These are phyloP conservation scores for Fusarium torulosum DNA, from an alignment of 2,329 filamentous ascomycete species.

Conservation along the genomic window DNA sequence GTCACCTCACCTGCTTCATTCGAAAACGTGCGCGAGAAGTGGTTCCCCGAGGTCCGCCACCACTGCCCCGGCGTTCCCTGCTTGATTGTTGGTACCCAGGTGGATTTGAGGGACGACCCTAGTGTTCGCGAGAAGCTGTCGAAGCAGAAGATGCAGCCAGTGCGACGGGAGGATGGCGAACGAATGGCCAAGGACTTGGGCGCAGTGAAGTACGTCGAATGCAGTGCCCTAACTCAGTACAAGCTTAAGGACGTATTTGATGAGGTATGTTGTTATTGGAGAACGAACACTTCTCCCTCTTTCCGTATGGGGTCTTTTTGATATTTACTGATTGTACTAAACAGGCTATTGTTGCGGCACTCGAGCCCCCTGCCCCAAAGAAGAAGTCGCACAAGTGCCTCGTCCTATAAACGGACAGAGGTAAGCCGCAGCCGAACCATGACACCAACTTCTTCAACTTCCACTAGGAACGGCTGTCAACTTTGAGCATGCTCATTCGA, in stretches of 20 bases:
- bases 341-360: conserved; percentile 94
- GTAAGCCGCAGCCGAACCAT: conserved; percentile 21
- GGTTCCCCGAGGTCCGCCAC: conserved; percentile 98
- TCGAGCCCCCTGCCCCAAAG: conserved; percentile 88
- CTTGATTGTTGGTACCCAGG: conserved; percentile 97
- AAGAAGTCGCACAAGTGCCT: conserved; percentile 79
- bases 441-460: conserved; percentile 25
- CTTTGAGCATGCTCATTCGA: conserved; percentile 29
- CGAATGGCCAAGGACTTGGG: conserved; percentile 97
- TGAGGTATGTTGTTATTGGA: conserved; percentile 73
- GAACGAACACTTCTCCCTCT: not conserved
- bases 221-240: conserved; percentile 96
- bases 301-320: not conserved
- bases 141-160: conserved; percentile 96
- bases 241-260: conserved; percentile 99
- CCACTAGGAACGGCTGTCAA: conserved; percentile 32
- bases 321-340: conserved; percentile 31
- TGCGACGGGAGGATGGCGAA: conserved; percentile 92
- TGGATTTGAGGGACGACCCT: conserved; percentile 91
- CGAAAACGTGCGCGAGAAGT: conserved; percentile 99
- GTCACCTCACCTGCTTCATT: conserved; percentile 98
- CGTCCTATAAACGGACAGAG: conserved; percentile 66
- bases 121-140: conserved; percentile 90
- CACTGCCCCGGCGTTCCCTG: conserved; percentile 98
- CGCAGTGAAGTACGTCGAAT: conserved; percentile 98